Evolutionary conservation across 352 stramenopile species (phyloP).

Genomic region (Phytophthora europaea): DNA sequence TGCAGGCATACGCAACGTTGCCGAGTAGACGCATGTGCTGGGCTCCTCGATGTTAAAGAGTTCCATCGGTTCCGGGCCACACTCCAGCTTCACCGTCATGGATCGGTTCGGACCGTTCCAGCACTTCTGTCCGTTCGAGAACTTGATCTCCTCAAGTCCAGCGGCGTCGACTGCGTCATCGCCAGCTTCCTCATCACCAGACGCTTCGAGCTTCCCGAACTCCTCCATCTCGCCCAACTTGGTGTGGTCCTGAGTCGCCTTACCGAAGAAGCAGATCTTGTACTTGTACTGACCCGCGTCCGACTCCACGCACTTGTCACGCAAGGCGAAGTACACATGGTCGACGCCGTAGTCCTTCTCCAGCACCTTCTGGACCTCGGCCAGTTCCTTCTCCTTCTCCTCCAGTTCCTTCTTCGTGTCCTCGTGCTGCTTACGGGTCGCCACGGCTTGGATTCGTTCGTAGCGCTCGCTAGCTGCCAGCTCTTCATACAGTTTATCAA

Average conservation of each 20-base stretch:
- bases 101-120: slow-evolving; percentile 91
- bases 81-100: slow-evolving; percentile 80
- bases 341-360: slow-evolving; percentile 73
- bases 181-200: slow-evolving; percentile 6
- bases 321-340: slow-evolving; percentile 71
- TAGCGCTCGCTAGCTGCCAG: slow-evolving; percentile 52
- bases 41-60: slow-evolving; percentile 86
- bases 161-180: slow-evolving; percentile 15
- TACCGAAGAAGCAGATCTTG: slow-evolving; percentile 87
- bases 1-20: slow-evolving; percentile 81
- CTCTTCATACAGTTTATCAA: slow-evolving; percentile 70
- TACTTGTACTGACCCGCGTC: slow-evolving; percentile 87
- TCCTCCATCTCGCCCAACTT: slow-evolving; percentile 80
- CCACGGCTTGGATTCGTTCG: slow-evolving; percentile 55
- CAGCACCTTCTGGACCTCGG: slow-evolving; percentile 46
- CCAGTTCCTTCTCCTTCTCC: slow-evolving; percentile 45
- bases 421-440: slow-evolving; percentile 55
- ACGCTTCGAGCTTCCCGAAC: slow-evolving; percentile 14
- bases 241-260: slow-evolving; percentile 83
- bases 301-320: slow-evolving; percentile 78
- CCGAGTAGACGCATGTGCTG: slow-evolving; percentile 87
- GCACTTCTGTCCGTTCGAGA: slow-evolving; percentile 80
- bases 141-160: slow-evolving; percentile 51
- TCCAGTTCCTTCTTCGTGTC: slow-evolving; percentile 53
- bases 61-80: slow-evolving; percentile 65